Evolutionary conservation across 257 asterid genomes (phyloP).

Genomic region (Nicotiana noctiflora): DNA sequence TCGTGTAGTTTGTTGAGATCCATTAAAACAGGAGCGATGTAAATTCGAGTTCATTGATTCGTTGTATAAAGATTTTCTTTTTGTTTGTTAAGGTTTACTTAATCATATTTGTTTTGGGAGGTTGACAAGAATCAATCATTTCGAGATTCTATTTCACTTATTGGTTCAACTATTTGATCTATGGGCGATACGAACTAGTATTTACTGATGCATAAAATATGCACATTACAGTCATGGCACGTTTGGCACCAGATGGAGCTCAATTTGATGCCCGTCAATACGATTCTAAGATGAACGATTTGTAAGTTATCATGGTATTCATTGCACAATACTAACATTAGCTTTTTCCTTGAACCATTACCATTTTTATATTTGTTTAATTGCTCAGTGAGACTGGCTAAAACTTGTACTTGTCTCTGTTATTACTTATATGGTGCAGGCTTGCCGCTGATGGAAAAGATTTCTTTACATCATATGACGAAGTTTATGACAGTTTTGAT

Average conservation of each 20-base stretch:
- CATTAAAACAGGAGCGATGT: not conserved
- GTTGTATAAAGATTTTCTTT: not conserved
- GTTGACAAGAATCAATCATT: not conserved
- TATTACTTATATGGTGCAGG: slow-evolving; percentile 9
- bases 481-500: slow-evolving; percentile 33
- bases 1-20: slow-evolving; percentile 3
- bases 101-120: not conserved
- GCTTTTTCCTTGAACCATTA: not conserved
- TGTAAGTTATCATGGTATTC: slow-evolving; percentile 30
- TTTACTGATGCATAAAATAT: slow-evolving; percentile 3
- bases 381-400: not conserved
- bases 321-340: not conserved
- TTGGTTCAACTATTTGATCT: not conserved
- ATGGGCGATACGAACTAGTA: not conserved
- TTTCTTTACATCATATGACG: slow-evolving; percentile 32
- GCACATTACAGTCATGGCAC: slow-evolving; percentile 55
- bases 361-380: not conserved
- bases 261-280: slow-evolving; percentile 60
- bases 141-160: not conserved
- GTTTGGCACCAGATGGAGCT: slow-evolving; percentile 59
- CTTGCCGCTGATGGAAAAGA: slow-evolving; percentile 26
- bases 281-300: slow-evolving; percentile 56
- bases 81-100: not conserved
- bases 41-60: not conserved
- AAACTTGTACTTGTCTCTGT: not conserved